Percentiles rank a stretch among this genome's conserved stretches.
Conservation (phyloP, 768 basidiomycete genomes). For the Trametes villosa region DNA sequence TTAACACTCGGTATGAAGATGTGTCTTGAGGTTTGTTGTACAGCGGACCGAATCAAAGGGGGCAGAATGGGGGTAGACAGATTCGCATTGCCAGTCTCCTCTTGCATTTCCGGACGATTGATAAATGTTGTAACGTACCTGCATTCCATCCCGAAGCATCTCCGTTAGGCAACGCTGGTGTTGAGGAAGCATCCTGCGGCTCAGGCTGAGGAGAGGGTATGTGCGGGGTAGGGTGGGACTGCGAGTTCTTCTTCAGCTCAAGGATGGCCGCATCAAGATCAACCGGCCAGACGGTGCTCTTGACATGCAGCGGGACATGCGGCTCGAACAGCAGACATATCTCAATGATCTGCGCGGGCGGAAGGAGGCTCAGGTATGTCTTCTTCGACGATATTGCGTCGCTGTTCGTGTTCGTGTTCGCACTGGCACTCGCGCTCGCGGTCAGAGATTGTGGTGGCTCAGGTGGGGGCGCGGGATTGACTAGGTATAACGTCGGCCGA, state of each 20-base stretch:
- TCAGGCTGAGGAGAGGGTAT: not conserved
- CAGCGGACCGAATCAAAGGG: too few relatives aligned
- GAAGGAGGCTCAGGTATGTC: slow-evolving; percentile 69
- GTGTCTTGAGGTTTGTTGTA: too few relatives aligned
- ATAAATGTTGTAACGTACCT: too few relatives aligned
- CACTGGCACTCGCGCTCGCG: slow-evolving; percentile 40
- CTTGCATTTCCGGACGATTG: too few relatives aligned
- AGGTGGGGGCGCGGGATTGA: not conserved
- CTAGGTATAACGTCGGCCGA: slow-evolving; percentile 2
- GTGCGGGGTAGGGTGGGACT: slow-evolving; percentile 23
- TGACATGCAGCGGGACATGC: slow-evolving; percentile 67
- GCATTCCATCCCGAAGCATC: not conserved
- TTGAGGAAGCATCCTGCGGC: not conserved
- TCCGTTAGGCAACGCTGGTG: slow-evolving; percentile 21
- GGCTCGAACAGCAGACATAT: slow-evolving; percentile 75
- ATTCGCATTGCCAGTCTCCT: too few relatives aligned
- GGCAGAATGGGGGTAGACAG: too few relatives aligned
- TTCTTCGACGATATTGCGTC: slow-evolving; percentile 61
- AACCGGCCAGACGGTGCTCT: slow-evolving; percentile 71
- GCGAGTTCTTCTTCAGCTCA: slow-evolving; percentile 42
- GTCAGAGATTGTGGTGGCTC: not conserved
- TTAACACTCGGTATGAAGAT: too few relatives aligned
- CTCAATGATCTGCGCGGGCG: slow-evolving; percentile 75
- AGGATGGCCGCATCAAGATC: slow-evolving; percentile 70
- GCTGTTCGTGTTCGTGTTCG: too few relatives aligned